Evolutionary conservation across 176 grass and related monocot genomes (phyloP), one percentile per base, ranked within the genome.

Genomic region (Carex littledalei): DNA sequence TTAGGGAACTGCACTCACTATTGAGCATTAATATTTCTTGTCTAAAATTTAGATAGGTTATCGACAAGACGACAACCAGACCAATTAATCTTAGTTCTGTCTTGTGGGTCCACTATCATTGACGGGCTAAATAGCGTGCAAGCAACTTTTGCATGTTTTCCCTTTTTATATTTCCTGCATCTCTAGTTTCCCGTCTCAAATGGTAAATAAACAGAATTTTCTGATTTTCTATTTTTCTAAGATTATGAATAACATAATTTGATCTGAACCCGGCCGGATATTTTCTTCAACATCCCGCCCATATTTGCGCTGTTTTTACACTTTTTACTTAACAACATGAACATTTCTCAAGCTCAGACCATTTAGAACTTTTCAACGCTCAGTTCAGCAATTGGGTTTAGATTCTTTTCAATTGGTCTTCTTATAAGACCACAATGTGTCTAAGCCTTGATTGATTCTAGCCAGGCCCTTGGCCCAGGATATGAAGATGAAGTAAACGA

Each of bases 1-100:
- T 50, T 57, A 57, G 5, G 55, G 12, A 57, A 57, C 15, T 57
- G 55, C 55, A 57, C 55, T 57, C 55, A 57, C 29, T 72, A 72
- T 34, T 20, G 18, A 21, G 68, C 39, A 72, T 72, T 72, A 72
- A 72, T 47, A 47, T 72, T 72, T 72, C 68, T 72, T 72, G 68
- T 72, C 68, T 47, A 72, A 8, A 8, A 71, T 0, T n/a, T 17
- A 20, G 39, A 17, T 6, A 72, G 18, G 16, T 43, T 43, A 15
- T 72, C 3, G 68, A 45, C 26, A 26, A 26, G 0, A 26, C 26
- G 26, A 26, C 68, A 72, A 47, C 37, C 17, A 43, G 68, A 72
- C 68, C 68, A 39, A 45, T 47, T 47, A 72, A 72, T 45, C 18
- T 18, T 72, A 21, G 45, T 45, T 4, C 17, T 71, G 67, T 71